Evolutionary conservation across 2,329 filamentous ascomycete species (phyloP), one percentile per base, ranked within the genome.

Genomic region (Pseudogymnoascus sp.): DNA sequence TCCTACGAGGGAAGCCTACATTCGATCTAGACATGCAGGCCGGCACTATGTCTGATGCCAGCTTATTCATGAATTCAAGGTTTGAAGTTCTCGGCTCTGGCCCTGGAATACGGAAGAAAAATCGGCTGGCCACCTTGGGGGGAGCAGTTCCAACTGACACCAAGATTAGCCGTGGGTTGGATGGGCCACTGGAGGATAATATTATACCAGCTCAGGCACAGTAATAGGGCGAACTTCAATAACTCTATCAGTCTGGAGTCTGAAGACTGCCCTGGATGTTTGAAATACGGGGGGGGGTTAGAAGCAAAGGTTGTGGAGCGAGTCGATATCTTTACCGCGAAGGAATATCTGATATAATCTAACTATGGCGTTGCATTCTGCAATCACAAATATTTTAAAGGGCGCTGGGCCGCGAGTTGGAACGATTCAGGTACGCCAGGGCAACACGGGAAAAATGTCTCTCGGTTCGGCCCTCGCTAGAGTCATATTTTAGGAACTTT

Each of bases 41-140:
- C 4, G 77, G 77, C 23, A 73, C 75, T 28, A 73, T 77, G 6
- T 72, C 71, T 2, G 79, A 81, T 63, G 75, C 71, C 3, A 71
- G 77, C 14, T 70, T 75, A 6, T 79, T 74, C 73, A 79, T 82
- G 76, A 82, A 82, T 66, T 73, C 75, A 0, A 74, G 79, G 34
- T 75, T 77, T 16, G 78, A 81, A 50, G 71, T 70, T 3, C 59
- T 60, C 10, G 72, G 69, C 40, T 66, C 65, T n/a, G 64, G 69
- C 16, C 64, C 67, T 4, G 70, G 71, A 10, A 64, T 68, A 60
- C 64, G 73, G 53, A 70, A 69, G 53, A 71, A 70, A 62, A 73
- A 75, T 38, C 66, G 74, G 23, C 66, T 68, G 18, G 72, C 73
- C 61, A 73, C 73, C 1, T 66, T 76, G 18, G 73, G 73, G 3